These are phyloP conservation scores for Anisodus tanguticus DNA, from an alignment of 257 asterid genomes.

Conservation along the genomic window DNA sequence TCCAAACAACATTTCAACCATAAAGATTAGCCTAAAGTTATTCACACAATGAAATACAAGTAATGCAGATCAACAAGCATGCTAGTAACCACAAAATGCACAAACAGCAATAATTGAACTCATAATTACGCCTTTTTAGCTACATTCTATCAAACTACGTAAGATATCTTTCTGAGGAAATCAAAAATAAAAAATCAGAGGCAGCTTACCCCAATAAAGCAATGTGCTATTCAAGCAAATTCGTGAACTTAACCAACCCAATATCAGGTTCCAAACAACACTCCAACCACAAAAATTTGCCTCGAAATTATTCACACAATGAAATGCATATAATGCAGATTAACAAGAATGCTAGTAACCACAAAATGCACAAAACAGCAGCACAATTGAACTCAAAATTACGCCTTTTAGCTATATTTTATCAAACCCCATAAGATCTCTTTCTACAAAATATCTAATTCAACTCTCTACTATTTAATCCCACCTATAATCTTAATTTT, in stretches of 20 bases:
- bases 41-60: neutral
- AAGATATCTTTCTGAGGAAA: too few species aligned
- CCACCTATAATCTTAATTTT: neutral
- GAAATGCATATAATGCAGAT: neutral
- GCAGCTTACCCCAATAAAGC: too few species aligned
- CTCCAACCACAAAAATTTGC: neutral
- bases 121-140: too few species aligned
- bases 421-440: neutral
- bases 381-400: neutral
- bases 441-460: neutral
- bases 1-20: neutral
- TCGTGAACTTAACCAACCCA: neutral
- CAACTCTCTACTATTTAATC: too few species aligned
- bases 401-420: neutral
- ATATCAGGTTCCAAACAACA: neutral
- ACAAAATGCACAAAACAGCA: neutral
- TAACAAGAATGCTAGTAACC: neutral
- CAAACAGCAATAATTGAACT: too few species aligned
- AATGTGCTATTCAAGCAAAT: neutral
- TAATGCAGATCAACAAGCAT: neutral
- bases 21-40: neutral
- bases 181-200: too few species aligned
- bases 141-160: too few species aligned
- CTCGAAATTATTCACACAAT: neutral
- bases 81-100: slow-evolving; percentile 27